A percentile compares a stretch with the other conserved stretches of the same genome.
Evolutionary conservation across 208 protist genomes (phyloP).

Genomic region (Naegleria lovaniensis): DNA sequence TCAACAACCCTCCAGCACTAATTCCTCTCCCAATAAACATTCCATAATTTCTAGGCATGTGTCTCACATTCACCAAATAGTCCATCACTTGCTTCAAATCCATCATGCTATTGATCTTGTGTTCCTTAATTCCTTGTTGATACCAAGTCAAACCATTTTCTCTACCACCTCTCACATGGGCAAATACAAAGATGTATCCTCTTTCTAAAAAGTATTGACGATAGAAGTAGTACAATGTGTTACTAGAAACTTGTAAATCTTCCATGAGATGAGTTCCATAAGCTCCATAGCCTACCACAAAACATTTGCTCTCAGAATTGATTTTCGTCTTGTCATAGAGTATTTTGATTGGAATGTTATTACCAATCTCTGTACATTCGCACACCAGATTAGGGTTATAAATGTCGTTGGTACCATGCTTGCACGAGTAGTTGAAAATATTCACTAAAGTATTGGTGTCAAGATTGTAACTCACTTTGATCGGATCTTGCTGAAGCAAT

Average conservation of each 20-base stretch:
- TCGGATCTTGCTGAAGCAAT: not conserved
- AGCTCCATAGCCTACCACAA: conserved; percentile 6
- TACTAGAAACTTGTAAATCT: not conserved
- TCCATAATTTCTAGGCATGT: not conserved
- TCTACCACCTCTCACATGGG: conserved; percentile 28
- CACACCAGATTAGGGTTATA: not conserved
- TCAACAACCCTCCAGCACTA: conserved; percentile 10
- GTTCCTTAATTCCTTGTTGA: not conserved
- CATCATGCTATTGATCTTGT: conserved; percentile 7
- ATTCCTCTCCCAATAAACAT: not conserved
- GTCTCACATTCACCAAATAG: not conserved
- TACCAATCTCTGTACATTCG: not conserved
- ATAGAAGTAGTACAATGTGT: not conserved
- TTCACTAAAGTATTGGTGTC: not conserved
- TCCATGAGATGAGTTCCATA: conserved; percentile 9
- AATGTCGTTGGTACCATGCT: not conserved
- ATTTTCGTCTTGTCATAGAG: not conserved
- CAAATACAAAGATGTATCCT: not conserved
- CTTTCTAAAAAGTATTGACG: not conserved
- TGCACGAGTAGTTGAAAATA: not conserved
- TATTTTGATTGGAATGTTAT: not conserved
- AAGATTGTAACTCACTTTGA: not conserved
- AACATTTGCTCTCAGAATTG: not conserved
- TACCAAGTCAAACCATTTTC: conserved; percentile 17
- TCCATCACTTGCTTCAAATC: not conserved